Percentiles rank a stretch among this genome's conserved stretches.
phyloP scores from a whole-genome alignment of 2,329 filamentous ascomycete genomes.

The Penicillium sp. region DNA sequence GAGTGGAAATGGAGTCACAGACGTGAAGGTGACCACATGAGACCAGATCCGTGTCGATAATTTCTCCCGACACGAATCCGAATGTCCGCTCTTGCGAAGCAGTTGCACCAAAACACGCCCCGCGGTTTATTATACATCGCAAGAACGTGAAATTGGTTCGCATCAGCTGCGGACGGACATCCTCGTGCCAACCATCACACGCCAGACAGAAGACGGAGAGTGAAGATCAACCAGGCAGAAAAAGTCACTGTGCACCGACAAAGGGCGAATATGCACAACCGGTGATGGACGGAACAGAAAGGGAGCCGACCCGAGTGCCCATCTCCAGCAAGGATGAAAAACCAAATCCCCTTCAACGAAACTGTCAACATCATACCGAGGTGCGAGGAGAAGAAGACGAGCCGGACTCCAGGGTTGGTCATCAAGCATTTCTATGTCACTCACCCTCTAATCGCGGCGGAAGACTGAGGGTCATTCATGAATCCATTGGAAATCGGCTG shows the following conservation, averaged over 20 bases:
- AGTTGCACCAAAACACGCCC: background rate
- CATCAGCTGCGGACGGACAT: slow-evolving; percentile 2
- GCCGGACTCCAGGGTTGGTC: slow-evolving; percentile 11
- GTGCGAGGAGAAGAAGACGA: slow-evolving; percentile 4
- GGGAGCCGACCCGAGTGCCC: slow-evolving; percentile 10
- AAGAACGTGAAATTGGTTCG: slow-evolving; percentile 14
- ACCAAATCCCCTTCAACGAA: slow-evolving; percentile 16
- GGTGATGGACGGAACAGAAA: slow-evolving; percentile 11
- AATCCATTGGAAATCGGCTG: slow-evolving; percentile 17
- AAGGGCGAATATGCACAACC: slow-evolving; percentile 9
- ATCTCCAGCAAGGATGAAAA: slow-evolving; percentile 11
- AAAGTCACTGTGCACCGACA: slow-evolving; percentile 18
- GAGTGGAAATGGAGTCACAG: slow-evolving; percentile 2
- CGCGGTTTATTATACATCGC: slow-evolving; percentile 38
- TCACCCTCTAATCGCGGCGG: slow-evolving; percentile 27
- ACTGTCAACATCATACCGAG: slow-evolving; percentile 15
- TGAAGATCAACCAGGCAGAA: slow-evolving; percentile 2
- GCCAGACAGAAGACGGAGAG: slow-evolving; percentile 5
- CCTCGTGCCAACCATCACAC: slow-evolving; percentile 6
- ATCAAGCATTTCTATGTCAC: slow-evolving; percentile 18
- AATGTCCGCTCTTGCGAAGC: slow-evolving; percentile 1
- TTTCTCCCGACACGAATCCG: slow-evolving; percentile 10
- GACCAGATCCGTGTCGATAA: slow-evolving; percentile 14
- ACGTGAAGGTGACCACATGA: slow-evolving; percentile 10
- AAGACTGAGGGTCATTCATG: slow-evolving; percentile 23